These are phyloP conservation scores for Eucalyptus urophylla DNA, from an alignment of 345 rosid genomes.

Conservation along the genomic window DNA sequence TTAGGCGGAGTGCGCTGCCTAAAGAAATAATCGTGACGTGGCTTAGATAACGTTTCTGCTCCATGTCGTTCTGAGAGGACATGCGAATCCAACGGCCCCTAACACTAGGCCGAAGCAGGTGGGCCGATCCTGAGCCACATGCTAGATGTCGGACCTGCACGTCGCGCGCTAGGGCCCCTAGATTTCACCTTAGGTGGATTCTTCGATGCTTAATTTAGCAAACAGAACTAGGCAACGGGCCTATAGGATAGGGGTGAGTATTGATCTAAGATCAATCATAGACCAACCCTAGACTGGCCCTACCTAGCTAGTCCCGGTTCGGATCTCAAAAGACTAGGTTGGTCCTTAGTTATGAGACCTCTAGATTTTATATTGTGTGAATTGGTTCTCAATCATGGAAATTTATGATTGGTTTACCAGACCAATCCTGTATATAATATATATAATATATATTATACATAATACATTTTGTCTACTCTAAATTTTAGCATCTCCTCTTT, in stretches of 20 bases:
- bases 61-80: neutral
- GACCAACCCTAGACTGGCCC: accelerated
- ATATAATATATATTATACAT: no score
- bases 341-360: accelerated
- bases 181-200: neutral
- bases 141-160: neutral
- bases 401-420: accelerated
- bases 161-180: neutral
- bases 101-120: neutral
- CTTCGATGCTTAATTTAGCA: neutral
- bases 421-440: no score
- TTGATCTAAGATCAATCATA: no score
- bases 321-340: accelerated
- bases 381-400: accelerated
- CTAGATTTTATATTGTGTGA: accelerated
- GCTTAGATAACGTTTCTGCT: neutral
- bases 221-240: neutral
- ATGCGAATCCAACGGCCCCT: neutral
- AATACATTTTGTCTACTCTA: no score
- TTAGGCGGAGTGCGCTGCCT: neutral
- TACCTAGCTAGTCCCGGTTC: accelerated
- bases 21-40: neutral
- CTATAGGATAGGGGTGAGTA: no score
- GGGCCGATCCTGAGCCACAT: neutral
- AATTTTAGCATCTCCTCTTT: no score